A percentile compares a stretch with the other conserved stretches of the same genome.
Evolutionary conservation across 371 early-diverging fungal genomes (phyloP).

Genomic region (Nematocida ironsii): DNA sequence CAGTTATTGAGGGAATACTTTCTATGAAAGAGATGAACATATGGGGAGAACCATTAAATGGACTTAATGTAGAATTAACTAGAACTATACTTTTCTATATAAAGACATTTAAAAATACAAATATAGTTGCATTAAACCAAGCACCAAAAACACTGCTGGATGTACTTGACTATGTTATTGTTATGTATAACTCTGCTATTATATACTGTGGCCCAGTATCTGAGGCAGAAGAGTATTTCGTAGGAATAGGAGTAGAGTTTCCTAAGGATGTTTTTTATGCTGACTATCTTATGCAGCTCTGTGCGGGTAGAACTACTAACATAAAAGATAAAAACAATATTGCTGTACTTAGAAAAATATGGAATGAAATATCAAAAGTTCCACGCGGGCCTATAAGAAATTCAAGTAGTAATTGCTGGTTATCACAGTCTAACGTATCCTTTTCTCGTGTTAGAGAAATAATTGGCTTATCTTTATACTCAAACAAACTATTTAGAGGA

Average conservation of each 20-base stretch:
- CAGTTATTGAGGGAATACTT: slow-evolving; percentile 7
- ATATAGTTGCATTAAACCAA: slow-evolving; percentile 17
- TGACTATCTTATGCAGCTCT: slow-evolving; percentile 10
- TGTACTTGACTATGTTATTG: slow-evolving; percentile 16
- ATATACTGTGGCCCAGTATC: slow-evolving; percentile 21
- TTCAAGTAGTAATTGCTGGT: too few species aligned
- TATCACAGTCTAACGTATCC: neutral
- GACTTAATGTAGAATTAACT: slow-evolving; percentile 17
- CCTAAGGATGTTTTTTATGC: slow-evolving; percentile 24
- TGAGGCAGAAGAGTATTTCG: neutral
- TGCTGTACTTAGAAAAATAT: neutral
- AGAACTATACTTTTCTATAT: neutral
- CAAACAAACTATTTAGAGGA: neutral
- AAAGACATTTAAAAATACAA: neutral
- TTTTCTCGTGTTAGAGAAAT: neutral
- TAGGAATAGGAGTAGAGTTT: neutral
- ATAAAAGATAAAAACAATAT: neutral
- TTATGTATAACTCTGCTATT: slow-evolving; percentile 28
- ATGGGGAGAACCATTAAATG: slow-evolving; percentile 40
- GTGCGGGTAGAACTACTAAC: neutral
- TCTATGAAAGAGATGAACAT: slow-evolving; percentile 13
- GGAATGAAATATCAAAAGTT: neutral
- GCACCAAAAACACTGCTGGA: neutral
- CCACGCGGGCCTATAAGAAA: too few species aligned
- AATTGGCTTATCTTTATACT: neutral